Evolutionary conservation across 306 rosid genomes (phyloP).

Genomic region (Quercus agrifolia): DNA sequence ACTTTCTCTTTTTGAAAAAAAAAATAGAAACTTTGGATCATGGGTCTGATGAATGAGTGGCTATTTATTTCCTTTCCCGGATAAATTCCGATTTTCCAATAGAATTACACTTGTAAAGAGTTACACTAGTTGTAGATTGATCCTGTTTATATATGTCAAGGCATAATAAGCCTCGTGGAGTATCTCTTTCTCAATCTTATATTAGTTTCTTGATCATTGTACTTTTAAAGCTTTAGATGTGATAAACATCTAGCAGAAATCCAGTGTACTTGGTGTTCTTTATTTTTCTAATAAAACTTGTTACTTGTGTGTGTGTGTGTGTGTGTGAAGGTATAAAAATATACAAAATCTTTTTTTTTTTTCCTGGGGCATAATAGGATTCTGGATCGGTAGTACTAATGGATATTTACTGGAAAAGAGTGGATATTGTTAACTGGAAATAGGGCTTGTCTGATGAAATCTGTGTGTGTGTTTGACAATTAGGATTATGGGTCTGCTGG

Average conservation of each 20-base stretch:
- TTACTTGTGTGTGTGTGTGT: no score
- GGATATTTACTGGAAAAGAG: neutral
- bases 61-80: neutral
- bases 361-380: neutral
- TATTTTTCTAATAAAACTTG: no score
- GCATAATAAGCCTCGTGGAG: no score
- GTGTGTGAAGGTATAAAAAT: no score
- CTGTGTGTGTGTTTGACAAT: conserved; percentile 3
- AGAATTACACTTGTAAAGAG: neutral
- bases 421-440: neutral
- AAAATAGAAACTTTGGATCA: neutral
- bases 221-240: no score
- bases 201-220: no score
- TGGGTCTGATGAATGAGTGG: neutral
- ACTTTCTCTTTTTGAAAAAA: neutral
- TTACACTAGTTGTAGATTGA: no score
- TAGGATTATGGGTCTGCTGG: conserved; percentile 87
- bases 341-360: no score
- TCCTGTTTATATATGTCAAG: no score
- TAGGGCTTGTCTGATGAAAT: neutral
- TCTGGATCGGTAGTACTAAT: neutral
- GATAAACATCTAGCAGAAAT: no score
- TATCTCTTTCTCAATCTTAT: no score
- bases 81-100: neutral
- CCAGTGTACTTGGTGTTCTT: no score